Conservation (phyloP, 371 early-diverging fungal species). For the Mucor plumbeus region DNA sequence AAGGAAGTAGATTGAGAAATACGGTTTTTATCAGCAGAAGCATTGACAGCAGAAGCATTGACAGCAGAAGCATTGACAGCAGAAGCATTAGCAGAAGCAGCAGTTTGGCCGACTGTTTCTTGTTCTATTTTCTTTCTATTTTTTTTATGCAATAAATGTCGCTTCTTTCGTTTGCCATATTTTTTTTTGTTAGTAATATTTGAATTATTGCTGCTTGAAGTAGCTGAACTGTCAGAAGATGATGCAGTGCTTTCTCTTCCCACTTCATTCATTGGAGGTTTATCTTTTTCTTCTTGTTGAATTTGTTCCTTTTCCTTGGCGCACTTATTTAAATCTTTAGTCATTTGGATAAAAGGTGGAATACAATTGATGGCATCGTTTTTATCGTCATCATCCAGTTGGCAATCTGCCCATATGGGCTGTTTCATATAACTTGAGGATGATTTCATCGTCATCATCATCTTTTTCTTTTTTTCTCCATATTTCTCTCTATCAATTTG, state of each 20-base stretch:
- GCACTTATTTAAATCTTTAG: not conserved
- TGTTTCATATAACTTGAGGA: constrained; percentile 7
- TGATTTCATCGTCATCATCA: too few species aligned
- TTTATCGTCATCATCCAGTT: not conserved
- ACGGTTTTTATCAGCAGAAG: not conserved
- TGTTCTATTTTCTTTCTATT: not conserved
- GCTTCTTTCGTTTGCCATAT: not conserved
- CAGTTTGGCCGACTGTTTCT: not conserved
- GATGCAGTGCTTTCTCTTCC: not conserved
- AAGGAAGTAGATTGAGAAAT: not conserved
- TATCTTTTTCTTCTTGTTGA: constrained; percentile 14
- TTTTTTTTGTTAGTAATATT: not conserved
- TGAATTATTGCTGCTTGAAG: not conserved
- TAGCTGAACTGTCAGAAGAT: constrained; percentile 14
- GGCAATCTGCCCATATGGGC: constrained; percentile 12
- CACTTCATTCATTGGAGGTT: not conserved
- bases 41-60: not conserved
- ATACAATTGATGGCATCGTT: constrained; percentile 14
- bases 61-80: not conserved
- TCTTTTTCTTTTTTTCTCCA: not conserved
- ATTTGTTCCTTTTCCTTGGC: constrained; percentile 7
- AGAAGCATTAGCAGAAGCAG: not conserved
- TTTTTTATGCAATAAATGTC: not conserved
- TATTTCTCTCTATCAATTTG: constrained; percentile 24
- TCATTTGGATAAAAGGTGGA: constrained; percentile 26